Evolutionary conservation across 768 basidiomycete species (phyloP).

Genomic region (Tricholoma bakamatsutake): DNA sequence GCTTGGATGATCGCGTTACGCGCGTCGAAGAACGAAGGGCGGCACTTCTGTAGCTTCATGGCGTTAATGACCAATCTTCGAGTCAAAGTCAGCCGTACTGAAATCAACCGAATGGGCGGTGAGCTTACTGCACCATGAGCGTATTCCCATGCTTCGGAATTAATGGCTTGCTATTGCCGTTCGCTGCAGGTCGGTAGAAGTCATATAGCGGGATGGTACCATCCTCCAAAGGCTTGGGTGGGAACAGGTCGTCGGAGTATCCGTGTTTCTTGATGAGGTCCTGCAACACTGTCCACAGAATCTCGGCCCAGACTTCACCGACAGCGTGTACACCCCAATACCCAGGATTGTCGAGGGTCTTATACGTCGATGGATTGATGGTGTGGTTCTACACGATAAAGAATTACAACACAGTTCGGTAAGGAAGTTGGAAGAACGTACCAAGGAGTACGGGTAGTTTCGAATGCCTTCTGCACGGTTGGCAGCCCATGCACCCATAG

Average conservation of each 20-base stretch:
- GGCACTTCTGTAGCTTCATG: constrained; percentile 95
- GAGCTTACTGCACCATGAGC: constrained; percentile 56
- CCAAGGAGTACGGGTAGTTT: constrained; percentile 80
- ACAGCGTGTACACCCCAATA: constrained; percentile 94
- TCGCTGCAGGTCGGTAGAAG: constrained; percentile 58
- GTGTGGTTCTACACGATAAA: constrained; percentile 37
- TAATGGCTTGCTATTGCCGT: constrained; percentile 42
- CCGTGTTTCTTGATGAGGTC: constrained; percentile 77
- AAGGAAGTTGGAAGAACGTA: constrained; percentile 19
- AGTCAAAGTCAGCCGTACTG: neutral
- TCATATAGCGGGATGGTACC: constrained; percentile 62
- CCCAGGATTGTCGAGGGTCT: constrained; percentile 88
- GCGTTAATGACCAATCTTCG: constrained; percentile 72
- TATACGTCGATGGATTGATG: constrained; percentile 88
- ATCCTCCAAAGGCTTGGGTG: constrained; percentile 60
- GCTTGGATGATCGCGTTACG: constrained; percentile 89
- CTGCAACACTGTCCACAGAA: constrained; percentile 77
- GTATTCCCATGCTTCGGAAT: constrained; percentile 93
- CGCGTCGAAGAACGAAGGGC: constrained; percentile 86
- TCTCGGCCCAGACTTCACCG: constrained; percentile 94
- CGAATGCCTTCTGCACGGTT: constrained; percentile 74
- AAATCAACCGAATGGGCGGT: neutral
- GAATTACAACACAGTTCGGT: neutral
- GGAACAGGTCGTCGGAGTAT: constrained; percentile 74
- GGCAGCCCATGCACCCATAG: constrained; percentile 96